Evolutionary conservation across 257 asterid species (phyloP), one percentile per base, ranked within the genome.

Genomic region (Catharanthus roseus): DNA sequence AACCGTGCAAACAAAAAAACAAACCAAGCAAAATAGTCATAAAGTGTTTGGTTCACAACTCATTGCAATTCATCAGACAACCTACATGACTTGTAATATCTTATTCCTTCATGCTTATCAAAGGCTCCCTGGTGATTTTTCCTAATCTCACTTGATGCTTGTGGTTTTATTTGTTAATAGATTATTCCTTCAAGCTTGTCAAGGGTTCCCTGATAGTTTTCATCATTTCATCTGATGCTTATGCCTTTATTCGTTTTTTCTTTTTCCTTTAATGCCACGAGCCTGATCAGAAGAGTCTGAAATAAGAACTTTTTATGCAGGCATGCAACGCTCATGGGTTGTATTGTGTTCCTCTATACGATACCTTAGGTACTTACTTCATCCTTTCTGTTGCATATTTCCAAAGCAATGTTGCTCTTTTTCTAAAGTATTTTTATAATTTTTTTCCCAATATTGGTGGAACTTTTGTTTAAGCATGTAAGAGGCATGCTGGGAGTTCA

Each of bases 311-410:
- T n/a, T n/a, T n/a, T n/a, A n/a, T 86, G 89, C 90, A 93, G 98
- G 98, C 98, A 18, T 93, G 98, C 73, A 93, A 93, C 85, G 97
- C 96, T 78, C 98, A 89, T 75, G 98, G 96, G 42, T 89, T 93
- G 45, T 82, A 83, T 71, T 91, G 97, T 75, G 95, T 93, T 75
- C 98, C 98, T 61, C 73, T 93, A 55, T 93, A 93, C 65, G 98
- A 93, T 87, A 89, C 98, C 33, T 85, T 93, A 83, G 98, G 98
- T 89, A 89, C 53, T 85, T 68, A 64, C 36, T 33, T 19, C n/a
- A 55, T 34, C 67, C 76, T 65, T 68, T 76, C 28, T 53, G 70
- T 74, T 61, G 60, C 69, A 36, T 61, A 65, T 33, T 12, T 34
- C 47, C 45, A 68, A 36, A 65, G 66, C 54, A 74, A 68, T 39